Conservation (phyloP, 2,329 filamentous ascomycete species). For the Claviceps quebecensis region DNA sequence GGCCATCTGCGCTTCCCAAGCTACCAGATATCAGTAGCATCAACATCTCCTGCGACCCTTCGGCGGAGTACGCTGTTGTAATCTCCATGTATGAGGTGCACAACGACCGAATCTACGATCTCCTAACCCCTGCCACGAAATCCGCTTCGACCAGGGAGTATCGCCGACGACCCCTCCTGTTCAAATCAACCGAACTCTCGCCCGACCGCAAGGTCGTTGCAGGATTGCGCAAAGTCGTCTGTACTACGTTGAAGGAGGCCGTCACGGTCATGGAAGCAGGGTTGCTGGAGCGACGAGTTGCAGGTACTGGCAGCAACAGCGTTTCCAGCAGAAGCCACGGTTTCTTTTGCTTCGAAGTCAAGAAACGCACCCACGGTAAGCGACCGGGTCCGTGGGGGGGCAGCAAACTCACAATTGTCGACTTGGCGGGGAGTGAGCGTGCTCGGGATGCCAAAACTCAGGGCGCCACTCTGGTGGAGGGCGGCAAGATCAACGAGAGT, state of each 20-base stretch:
- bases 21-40: slow-evolving; percentile 62
- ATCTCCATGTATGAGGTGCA: slow-evolving; percentile 99
- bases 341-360: slow-evolving; percentile 91
- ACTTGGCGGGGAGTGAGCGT: slow-evolving; percentile 85
- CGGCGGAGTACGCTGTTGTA: slow-evolving; percentile 72
- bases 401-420: slow-evolving; percentile 74
- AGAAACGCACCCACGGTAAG: slow-evolving; percentile 49
- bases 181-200: slow-evolving; percentile 81
- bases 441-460: slow-evolving; percentile 89
- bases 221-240: slow-evolving; percentile 80
- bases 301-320: slow-evolving; percentile 86
- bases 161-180: slow-evolving; percentile 68
- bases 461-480: slow-evolving; percentile 82
- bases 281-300: slow-evolving; percentile 71
- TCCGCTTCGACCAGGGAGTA: slow-evolving; percentile 52
- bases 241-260: slow-evolving; percentile 67
- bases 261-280: slow-evolving; percentile 83
- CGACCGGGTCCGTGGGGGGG: slow-evolving; percentile 52
- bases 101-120: slow-evolving; percentile 94
- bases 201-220: slow-evolving; percentile 91
- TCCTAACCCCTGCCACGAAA: slow-evolving; percentile 53
- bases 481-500: slow-evolving; percentile 96
- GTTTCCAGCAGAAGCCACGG: slow-evolving; percentile 86
- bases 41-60: slow-evolving; percentile 41
- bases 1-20: slow-evolving; percentile 58